Evolutionary conservation across 129 eudicot species (phyloP).

Genomic region (Scalesia atractyloides): DNA sequence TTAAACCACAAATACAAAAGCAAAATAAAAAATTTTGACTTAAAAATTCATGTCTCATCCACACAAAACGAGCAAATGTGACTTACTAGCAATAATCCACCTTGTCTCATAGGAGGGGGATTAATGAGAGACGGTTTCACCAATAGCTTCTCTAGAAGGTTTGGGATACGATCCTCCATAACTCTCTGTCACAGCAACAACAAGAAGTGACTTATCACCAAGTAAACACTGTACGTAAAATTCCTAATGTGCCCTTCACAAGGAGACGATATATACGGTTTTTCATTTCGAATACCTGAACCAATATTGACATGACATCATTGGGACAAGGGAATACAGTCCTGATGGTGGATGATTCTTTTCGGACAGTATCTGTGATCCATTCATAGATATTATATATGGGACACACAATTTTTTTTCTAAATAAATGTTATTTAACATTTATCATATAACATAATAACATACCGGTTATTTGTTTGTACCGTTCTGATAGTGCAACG

Average conservation of each 20-base stretch:
- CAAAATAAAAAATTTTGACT: neutral
- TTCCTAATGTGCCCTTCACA: constrained; percentile 8
- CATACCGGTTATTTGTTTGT: constrained; percentile 76
- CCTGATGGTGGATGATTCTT: constrained; percentile 86
- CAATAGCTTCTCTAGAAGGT: constrained; percentile 80
- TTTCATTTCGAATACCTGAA: constrained; percentile 60
- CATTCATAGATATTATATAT: constrained; percentile 15
- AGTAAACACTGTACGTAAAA: neutral
- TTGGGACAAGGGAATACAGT: constrained; percentile 93
- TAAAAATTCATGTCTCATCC: constrained; percentile 5
- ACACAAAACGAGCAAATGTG: constrained; percentile 5
- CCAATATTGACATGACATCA: constrained; percentile 92
- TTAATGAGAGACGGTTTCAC: constrained; percentile 68
- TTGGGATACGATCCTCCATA: constrained; percentile 84
- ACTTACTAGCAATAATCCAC: constrained; percentile 87
- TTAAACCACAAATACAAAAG: constrained; percentile 25
- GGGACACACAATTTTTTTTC: neutral
- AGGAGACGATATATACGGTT: neutral
- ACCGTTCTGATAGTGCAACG: constrained; percentile 64
- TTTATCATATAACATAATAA: no score
- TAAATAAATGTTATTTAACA: neutral
- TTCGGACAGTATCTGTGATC: constrained; percentile 74
- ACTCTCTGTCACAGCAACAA: constrained; percentile 57
- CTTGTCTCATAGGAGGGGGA: constrained; percentile 80
- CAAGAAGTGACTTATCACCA: neutral